Conservation (phyloP, 1,139 yeast genomes). For the Candida tetrigidarum region DNA sequence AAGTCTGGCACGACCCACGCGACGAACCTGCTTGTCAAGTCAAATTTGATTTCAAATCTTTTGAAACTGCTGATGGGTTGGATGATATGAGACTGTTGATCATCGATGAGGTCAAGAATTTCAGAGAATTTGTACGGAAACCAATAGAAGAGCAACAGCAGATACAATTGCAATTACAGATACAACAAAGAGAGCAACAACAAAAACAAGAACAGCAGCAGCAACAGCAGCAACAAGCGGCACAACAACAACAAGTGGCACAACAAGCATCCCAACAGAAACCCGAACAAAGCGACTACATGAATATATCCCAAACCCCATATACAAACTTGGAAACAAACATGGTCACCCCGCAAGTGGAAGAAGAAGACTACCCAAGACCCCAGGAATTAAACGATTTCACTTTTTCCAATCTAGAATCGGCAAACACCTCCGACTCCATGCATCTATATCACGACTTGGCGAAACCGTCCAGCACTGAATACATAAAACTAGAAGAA, state of each 20-base stretch:
- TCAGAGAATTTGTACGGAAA: slow-evolving; percentile 79
- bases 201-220: slow-evolving; percentile 24
- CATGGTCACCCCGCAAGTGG: slow-evolving; percentile 8
- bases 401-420: slow-evolving; percentile 26
- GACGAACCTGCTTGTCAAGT: slow-evolving; percentile 90
- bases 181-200: slow-evolving; percentile 36
- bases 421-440: slow-evolving; percentile 5
- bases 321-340: slow-evolving; percentile 14
- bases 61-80: slow-evolving; percentile 86
- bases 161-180: slow-evolving; percentile 43
- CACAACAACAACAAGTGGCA: slow-evolving; percentile 15
- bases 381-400: slow-evolving; percentile 53
- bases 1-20: slow-evolving; percentile 95
- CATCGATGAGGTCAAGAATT: slow-evolving; percentile 76
- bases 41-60: slow-evolving; percentile 82
- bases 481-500: slow-evolving; percentile 46
- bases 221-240: slow-evolving; percentile 20
- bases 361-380: slow-evolving; percentile 32
- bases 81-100: slow-evolving; percentile 78
- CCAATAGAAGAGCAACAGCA: slow-evolving; percentile 72
- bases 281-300: slow-evolving; percentile 10
- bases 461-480: slow-evolving; percentile 22
- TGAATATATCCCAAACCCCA: slow-evolving; percentile 22
- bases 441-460: slow-evolving; percentile 7
- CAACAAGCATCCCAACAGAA: slow-evolving; percentile 15